Conservation (phyloP, 805 yeast genomes). For the Kazachstania bromeliacearum region DNA sequence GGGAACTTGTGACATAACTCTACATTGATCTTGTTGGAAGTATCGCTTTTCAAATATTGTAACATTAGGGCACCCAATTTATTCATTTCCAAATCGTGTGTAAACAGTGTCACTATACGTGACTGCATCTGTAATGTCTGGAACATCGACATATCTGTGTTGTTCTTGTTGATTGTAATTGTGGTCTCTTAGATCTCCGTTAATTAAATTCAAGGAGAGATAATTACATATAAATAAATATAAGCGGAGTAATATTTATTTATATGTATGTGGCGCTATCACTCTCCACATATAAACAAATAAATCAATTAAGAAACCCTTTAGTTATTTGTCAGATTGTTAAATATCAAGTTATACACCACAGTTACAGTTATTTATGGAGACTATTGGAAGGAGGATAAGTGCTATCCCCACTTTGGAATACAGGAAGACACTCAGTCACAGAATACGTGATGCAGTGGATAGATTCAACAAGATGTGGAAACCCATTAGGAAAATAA, state of each 20-base stretch:
- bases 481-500: conserved; percentile 28
- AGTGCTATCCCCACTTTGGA: not conserved
- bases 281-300: no score
- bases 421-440: conserved; percentile 30
- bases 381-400: not conserved
- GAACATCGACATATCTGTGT: conserved; percentile 36
- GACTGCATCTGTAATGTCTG: conserved; percentile 38
- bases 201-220: no score
- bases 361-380: no score
- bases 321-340: no score
- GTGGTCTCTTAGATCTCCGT: no score
- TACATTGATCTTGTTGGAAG: conserved; percentile 12
- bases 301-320: no score
- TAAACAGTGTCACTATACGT: conserved; percentile 38
- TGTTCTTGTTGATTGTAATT: not conserved
- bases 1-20: conserved; percentile 22
- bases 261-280: no score
- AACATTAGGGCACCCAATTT: conserved; percentile 8
- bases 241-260: no score
- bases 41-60: conserved; percentile 7
- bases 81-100: conserved; percentile 19
- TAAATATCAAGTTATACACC: not conserved
- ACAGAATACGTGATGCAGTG: conserved; percentile 29
- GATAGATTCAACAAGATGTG: conserved; percentile 19
- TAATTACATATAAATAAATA: no score